Conservation (phyloP, 2,329 filamentous ascomycete species). For the Fusarium marasasianum region DNA sequence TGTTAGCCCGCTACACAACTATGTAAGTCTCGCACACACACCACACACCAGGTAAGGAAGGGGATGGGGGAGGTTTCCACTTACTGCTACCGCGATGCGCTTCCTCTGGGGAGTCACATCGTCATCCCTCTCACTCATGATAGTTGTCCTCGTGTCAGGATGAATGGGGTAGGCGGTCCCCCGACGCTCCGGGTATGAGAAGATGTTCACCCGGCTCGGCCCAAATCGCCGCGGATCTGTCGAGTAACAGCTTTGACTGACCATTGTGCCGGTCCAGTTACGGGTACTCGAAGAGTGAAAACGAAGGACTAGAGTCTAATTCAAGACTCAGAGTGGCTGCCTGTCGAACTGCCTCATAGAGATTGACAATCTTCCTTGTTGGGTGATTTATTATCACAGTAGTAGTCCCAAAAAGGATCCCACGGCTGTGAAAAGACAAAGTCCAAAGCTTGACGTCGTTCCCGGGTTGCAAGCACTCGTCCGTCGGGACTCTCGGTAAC, state of each 20-base stretch:
- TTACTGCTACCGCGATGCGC: conserved; percentile 68
- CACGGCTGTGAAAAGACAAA: conserved; percentile 1
- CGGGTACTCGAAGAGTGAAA: background rate
- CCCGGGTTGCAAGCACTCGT: conserved; percentile 30
- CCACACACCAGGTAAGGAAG: conserved; percentile 36
- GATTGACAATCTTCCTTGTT: background rate
- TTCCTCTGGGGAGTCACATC: conserved; percentile 61
- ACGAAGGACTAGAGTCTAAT: background rate
- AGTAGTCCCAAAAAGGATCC: background rate
- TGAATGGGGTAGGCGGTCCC: conserved; percentile 24
- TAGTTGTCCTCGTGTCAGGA: conserved; percentile 26
- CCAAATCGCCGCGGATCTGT: conserved; percentile 31
- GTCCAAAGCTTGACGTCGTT: conserved; percentile 1
- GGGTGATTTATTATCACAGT: background rate
- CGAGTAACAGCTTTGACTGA: conserved; percentile 33
- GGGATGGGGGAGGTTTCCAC: conserved; percentile 38
- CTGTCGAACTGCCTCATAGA: conserved; percentile 22
- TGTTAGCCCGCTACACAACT: conserved; percentile 34
- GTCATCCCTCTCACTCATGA: conserved; percentile 47
- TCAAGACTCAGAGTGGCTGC: background rate
- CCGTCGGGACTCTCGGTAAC: conserved; percentile 15
- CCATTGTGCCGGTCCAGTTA: conserved; percentile 23
- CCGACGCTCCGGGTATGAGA: conserved; percentile 38
- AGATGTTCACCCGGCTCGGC: conserved; percentile 18
- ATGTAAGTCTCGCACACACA: conserved; percentile 40